A percentile compares a stretch with the other conserved stretches of the same genome.
Conservation (phyloP, 176 grass and related monocot genomes). For the Oryza longistaminata region DNA sequence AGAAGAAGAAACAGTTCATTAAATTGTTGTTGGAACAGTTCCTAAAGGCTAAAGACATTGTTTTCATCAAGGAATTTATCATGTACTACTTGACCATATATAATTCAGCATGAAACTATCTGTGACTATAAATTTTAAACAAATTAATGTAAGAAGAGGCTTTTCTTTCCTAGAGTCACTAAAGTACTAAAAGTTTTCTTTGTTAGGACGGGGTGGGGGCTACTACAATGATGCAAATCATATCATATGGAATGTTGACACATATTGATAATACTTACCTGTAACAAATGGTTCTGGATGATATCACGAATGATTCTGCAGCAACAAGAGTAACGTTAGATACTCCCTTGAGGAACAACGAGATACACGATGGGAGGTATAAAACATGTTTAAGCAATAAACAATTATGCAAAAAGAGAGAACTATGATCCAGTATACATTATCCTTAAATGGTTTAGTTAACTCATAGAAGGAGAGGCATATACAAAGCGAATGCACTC, state of each 20-base stretch:
- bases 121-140: not conserved
- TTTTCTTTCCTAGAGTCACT: not conserved
- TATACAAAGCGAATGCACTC: not conserved
- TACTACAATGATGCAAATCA: slow-evolving; percentile 13
- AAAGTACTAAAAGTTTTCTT: slow-evolving; percentile 7
- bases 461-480: not conserved
- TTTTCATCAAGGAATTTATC: slow-evolving; percentile 22
- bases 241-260: slow-evolving; percentile 6
- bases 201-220: not conserved
- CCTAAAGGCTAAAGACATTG: not conserved
- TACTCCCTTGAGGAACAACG: slow-evolving; percentile 15
- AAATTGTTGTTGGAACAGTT: not conserved
- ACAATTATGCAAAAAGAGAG: not conserved
- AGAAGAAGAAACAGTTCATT: slow-evolving; percentile 27
- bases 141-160: not conserved
- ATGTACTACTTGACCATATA: slow-evolving; percentile 24
- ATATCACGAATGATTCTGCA: slow-evolving; percentile 99
- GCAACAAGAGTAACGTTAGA: slow-evolving; percentile 42
- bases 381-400: not conserved
- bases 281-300: slow-evolving; percentile 96
- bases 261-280: slow-evolving; percentile 58
- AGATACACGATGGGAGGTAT: not conserved
- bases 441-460: not conserved
- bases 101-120: slow-evolving; percentile 15
- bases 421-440: not conserved